Evolutionary conservation across 108 stramenopile species (phyloP).

Genomic region (Cyclostephanos invisitatus): DNA sequence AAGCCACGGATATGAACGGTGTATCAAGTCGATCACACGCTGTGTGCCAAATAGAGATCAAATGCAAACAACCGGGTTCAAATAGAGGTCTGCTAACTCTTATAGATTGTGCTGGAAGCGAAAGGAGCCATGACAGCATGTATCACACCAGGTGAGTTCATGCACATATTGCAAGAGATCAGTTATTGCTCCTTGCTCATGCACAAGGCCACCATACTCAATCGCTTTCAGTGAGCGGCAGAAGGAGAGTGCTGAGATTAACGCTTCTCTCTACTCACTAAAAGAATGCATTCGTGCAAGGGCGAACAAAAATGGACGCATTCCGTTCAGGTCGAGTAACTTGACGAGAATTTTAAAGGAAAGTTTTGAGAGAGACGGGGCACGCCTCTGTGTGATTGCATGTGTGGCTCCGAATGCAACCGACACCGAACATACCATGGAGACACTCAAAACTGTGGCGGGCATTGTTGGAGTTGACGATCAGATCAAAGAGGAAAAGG

Average conservation of each 20-base stretch:
- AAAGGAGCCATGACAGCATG: constrained; percentile 67
- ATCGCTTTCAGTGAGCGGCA: constrained; percentile 37
- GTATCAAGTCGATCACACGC: constrained; percentile 52
- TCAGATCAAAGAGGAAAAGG: constrained; percentile 40
- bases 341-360: constrained; percentile 72
- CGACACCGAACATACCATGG: constrained; percentile 74
- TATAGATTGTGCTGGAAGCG: constrained; percentile 84
- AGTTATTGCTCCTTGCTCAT: background rate
- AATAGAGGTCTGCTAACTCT: constrained; percentile 57
- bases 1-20: constrained; percentile 65
- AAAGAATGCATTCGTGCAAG: constrained; percentile 77
- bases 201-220: background rate
- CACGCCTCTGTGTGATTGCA: constrained; percentile 65
- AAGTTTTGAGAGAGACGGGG: constrained; percentile 50
- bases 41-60: constrained; percentile 50
- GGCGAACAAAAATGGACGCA: constrained; percentile 32
- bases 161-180: background rate
- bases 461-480: constrained; percentile 48
- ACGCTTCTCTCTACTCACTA: constrained; percentile 66
- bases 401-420: constrained; percentile 60
- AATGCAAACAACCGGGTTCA: constrained; percentile 14
- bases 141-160: constrained; percentile 33
- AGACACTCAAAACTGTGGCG: constrained; percentile 59
- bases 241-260: constrained; percentile 80
- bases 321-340: constrained; percentile 52